Evolutionary conservation across 805 yeast species (phyloP).

Genomic region (Soucietia sequanensis): DNA sequence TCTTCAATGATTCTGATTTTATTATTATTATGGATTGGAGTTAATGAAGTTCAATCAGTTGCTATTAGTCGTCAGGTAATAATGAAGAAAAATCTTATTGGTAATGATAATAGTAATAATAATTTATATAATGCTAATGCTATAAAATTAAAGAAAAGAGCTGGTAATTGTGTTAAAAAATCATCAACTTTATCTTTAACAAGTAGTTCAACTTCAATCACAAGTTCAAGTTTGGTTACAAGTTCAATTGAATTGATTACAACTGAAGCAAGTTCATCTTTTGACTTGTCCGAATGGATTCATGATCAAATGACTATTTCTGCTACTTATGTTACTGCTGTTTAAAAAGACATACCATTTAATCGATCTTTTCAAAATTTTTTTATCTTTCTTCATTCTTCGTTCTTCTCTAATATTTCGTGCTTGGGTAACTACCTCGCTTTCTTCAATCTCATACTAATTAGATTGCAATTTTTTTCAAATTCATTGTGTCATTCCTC

Average conservation of each 20-base stretch:
- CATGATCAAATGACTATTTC: conserved; percentile 1
- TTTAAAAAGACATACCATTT: too few species aligned
- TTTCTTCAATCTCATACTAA: neutral
- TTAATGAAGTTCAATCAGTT: neutral
- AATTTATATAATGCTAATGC: neutral
- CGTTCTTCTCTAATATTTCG: too few species aligned
- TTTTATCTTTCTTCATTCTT: too few species aligned
- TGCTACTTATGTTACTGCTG: neutral
- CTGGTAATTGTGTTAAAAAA: neutral
- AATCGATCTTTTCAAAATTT: too few species aligned
- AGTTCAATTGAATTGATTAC: too few species aligned
- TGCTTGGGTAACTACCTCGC: too few species aligned
- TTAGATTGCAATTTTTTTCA: neutral
- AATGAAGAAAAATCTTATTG: too few species aligned
- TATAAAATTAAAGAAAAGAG: neutral
- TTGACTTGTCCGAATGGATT: conserved; percentile 1
- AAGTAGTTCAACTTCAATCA: neutral
- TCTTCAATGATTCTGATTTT: neutral
- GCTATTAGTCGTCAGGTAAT: neutral
- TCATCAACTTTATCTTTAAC: neutral
- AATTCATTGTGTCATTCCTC: too few species aligned
- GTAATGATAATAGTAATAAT: too few species aligned
- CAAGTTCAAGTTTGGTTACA: too few species aligned
- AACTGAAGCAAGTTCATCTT: neutral
- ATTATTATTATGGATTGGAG: neutral